These are phyloP conservation scores for Penicillium concentricum DNA, from an alignment of 2,329 filamentous ascomycete species.

Conservation along the genomic window DNA sequence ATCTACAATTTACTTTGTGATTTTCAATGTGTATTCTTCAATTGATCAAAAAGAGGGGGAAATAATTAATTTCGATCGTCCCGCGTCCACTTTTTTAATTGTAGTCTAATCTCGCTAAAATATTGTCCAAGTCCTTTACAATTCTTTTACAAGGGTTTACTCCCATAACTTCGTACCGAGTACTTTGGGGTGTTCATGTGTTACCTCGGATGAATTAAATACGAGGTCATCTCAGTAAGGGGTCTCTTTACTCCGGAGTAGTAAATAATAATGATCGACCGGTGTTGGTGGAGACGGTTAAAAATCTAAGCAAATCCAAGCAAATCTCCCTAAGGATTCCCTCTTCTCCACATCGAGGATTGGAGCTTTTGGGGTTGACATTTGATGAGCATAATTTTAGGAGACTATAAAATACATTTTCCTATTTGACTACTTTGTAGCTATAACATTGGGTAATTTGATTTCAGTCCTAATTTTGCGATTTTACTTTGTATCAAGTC, in stretches of 20 bases:
- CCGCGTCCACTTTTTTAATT: background rate
- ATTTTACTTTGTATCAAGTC: background rate
- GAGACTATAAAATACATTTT: background rate
- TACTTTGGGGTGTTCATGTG: no score
- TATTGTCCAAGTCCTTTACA: no score
- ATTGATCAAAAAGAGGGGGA: background rate
- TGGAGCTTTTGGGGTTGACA: background rate
- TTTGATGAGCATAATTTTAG: no score
- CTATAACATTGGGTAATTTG: background rate
- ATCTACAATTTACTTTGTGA: background rate
- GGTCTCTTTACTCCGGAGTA: no score
- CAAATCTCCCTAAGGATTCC: background rate
- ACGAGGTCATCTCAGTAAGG: no score
- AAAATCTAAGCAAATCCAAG: background rate
- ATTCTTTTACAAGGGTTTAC: no score
- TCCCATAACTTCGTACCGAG: no score
- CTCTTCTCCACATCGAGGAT: background rate
- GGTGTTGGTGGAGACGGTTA: background rate
- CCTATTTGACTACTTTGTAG: background rate
- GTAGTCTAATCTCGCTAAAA: slow-evolving; percentile 2
- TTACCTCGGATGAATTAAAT: no score
- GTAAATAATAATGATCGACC: background rate
- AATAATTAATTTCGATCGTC: background rate
- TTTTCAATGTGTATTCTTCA: background rate
- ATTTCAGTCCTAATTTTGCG: background rate